phyloP scores from a whole-genome alignment of 129 eudicot species.

The Sambucus nigra region DNA sequence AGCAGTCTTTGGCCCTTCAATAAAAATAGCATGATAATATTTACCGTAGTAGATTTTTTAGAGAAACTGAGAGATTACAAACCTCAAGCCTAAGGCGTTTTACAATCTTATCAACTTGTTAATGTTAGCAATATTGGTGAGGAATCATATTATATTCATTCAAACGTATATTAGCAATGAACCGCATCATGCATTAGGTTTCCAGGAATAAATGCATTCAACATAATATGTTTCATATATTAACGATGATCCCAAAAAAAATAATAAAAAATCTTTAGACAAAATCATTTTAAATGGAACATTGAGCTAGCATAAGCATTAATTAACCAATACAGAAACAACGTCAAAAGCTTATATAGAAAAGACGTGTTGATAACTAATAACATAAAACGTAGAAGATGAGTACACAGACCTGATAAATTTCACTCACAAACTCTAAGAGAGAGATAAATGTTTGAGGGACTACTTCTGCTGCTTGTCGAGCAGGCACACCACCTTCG shows the following conservation, averaged over 20 bases:
- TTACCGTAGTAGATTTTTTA: too few species aligned
- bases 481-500: slow-evolving; percentile 35
- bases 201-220: background rate
- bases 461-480: slow-evolving; percentile 35
- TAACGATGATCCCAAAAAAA: background rate
- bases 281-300: too few species aligned
- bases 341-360: background rate
- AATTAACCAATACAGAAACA: background rate
- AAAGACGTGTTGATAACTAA: background rate
- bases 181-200: background rate
- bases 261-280: too few species aligned
- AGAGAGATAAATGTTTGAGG: slow-evolving; percentile 74
- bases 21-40: too few species aligned
- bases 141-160: background rate
- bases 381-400: background rate
- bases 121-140: background rate
- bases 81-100: too few species aligned
- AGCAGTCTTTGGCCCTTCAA: too few species aligned
- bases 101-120: too few species aligned
- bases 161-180: background rate
- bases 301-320: background rate
- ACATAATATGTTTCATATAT: background rate
- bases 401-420: slow-evolving; percentile 60
- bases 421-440: slow-evolving; percentile 89
- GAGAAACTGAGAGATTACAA: too few species aligned